A percentile compares a stretch with the other conserved stretches of the same genome.
Evolutionary conservation across 2,329 filamentous ascomycete species (phyloP).

Genomic region (Apiospora saccharicola): DNA sequence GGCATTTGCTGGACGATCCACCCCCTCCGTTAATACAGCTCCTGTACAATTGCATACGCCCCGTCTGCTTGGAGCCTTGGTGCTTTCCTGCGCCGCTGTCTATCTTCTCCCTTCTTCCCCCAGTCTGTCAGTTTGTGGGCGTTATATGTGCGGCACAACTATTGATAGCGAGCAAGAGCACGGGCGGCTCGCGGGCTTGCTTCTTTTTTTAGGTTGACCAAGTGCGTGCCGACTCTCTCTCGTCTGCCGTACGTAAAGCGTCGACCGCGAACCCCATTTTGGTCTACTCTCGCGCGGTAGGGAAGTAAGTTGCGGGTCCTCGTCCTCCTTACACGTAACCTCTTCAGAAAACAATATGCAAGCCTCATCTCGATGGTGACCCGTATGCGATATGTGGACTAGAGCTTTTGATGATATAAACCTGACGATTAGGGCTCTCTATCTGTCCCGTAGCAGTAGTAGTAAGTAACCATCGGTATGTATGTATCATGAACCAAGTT

Average conservation of each 20-base stretch:
- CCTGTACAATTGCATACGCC: conserved; percentile 1
- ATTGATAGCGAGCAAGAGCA: neutral
- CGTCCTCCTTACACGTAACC: neutral
- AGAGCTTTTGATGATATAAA: neutral
- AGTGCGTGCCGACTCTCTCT: neutral
- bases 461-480: neutral
- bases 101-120: neutral
- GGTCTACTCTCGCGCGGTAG: neutral
- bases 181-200: neutral
- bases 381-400: neutral
- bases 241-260: conserved; percentile 10
- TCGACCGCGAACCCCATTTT: neutral
- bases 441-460: neutral
- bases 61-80: conserved; percentile 6
- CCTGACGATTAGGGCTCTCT: conserved; percentile 6
- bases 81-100: neutral
- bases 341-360: neutral
- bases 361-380: conserved; percentile 16
- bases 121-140: neutral
- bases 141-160: neutral
- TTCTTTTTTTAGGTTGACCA: neutral
- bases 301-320: conserved; percentile 3
- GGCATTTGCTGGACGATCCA: conserved; percentile 16
- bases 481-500: neutral
- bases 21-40: neutral